Conservation (phyloP, 495 filamentous ascomycete species). For the Neohortaea acidophila region DNA sequence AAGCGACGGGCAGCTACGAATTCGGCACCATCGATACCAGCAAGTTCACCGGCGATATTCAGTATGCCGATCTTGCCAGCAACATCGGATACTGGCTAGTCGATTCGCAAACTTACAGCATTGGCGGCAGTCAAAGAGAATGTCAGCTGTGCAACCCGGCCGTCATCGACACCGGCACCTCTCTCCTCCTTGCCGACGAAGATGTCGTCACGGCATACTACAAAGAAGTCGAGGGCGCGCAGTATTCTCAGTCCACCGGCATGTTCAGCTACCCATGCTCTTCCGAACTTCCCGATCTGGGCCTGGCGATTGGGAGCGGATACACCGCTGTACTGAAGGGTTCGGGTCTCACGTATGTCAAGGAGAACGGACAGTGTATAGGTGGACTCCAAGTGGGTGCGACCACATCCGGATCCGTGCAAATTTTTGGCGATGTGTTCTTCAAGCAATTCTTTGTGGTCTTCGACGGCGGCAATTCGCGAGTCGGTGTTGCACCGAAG, state of each 20-base stretch:
- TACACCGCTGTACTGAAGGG: constrained; percentile 52
- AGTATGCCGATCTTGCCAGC: constrained; percentile 47
- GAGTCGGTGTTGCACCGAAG: constrained; percentile 42
- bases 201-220: constrained; percentile 35
- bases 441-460: constrained; percentile 68
- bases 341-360: constrained; percentile 47
- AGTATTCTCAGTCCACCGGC: constrained; percentile 32
- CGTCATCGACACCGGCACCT: constrained; percentile 33
- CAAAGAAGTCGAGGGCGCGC: constrained; percentile 40
- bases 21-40: constrained; percentile 55
- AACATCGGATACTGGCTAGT: constrained; percentile 66
- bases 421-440: constrained; percentile 69
- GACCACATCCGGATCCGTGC: constrained; percentile 38
- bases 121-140: constrained; percentile 31
- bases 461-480: constrained; percentile 51
- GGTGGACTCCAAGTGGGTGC: constrained; percentile 35
- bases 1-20: constrained; percentile 52
- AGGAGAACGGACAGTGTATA: constrained; percentile 31
- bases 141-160: constrained; percentile 23
- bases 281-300: constrained; percentile 46
- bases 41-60: constrained; percentile 50
- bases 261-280: constrained; percentile 56
- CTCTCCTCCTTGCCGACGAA: constrained; percentile 27
- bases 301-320: constrained; percentile 45
- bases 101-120: constrained; percentile 39